A percentile compares a stretch with the other conserved stretches of the same genome.
Conservation (phyloP, 257 asterid species). For the Petunia axillaris region DNA sequence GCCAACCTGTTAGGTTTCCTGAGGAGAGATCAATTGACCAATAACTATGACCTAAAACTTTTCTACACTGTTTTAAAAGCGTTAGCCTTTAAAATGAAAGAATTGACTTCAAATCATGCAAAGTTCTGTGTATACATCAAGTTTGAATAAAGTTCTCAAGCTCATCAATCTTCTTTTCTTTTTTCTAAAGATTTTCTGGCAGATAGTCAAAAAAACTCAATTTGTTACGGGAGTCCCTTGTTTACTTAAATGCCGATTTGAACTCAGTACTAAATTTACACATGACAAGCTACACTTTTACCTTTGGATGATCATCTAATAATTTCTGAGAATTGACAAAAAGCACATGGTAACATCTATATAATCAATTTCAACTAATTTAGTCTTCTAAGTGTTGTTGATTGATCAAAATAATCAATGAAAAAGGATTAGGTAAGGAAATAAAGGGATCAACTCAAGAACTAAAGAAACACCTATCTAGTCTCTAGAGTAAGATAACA, state of each 20-base stretch:
- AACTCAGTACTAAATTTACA: no score
- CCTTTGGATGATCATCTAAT: no score
- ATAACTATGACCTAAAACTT: neutral
- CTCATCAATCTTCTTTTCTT: neutral
- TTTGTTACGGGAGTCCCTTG: no score
- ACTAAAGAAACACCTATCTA: constrained; percentile 21
- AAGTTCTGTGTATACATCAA: neutral
- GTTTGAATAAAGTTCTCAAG: neutral
- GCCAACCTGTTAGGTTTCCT: neutral
- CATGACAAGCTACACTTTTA: no score
- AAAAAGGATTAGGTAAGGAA: neutral
- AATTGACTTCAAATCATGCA: neutral
- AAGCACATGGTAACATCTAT: neutral
- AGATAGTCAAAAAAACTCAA: no score
- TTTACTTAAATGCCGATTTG: no score
- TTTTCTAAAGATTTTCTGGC: no score
- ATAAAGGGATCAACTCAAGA: constrained; percentile 37
- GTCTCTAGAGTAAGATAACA: neutral
- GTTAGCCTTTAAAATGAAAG: neutral
- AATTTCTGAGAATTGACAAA: no score
- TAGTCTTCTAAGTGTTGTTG: neutral
- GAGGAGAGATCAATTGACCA: neutral
- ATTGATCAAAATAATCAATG: neutral
- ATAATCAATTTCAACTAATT: neutral
- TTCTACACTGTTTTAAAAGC: neutral